Conservation (phyloP, 345 rosid genomes). For the Psidium friedrichsthalianum region DNA sequence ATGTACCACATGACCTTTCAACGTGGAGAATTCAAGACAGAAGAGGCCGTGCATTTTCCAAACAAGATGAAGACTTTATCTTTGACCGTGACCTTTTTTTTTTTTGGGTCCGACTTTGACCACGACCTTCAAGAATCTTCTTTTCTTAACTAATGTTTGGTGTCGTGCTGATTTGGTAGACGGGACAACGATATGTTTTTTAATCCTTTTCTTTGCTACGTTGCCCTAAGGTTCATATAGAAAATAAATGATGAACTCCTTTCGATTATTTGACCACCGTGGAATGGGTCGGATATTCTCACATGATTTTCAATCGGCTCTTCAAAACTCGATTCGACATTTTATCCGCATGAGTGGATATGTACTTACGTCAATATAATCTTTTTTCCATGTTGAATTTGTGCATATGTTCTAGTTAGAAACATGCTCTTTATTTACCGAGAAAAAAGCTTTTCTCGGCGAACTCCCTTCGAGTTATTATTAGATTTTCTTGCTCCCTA, state of each 20-base stretch:
- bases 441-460: rapidly evolving
- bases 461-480: background rate
- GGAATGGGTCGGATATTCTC: rapidly evolving
- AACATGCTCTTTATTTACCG: background rate
- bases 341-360: rapidly evolving
- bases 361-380: background rate
- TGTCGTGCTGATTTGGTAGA: background rate
- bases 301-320: background rate
- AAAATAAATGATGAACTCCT: rapidly evolving
- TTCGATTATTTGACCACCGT: rapidly evolving
- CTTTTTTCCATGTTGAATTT: rapidly evolving
- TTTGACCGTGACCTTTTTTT: background rate
- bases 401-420: background rate
- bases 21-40: background rate
- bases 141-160: background rate
- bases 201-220: rapidly evolving
- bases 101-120: background rate
- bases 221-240: rapidly evolving
- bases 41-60: background rate
- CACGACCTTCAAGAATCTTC: background rate
- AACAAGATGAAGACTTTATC: background rate
- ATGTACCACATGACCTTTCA: background rate
- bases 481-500: background rate
- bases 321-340: background rate
- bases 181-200: background rate